These are phyloP conservation scores for Skeletonema menzelii DNA, from an alignment of 108 stramenopile genomes.

Conservation along the genomic window DNA sequence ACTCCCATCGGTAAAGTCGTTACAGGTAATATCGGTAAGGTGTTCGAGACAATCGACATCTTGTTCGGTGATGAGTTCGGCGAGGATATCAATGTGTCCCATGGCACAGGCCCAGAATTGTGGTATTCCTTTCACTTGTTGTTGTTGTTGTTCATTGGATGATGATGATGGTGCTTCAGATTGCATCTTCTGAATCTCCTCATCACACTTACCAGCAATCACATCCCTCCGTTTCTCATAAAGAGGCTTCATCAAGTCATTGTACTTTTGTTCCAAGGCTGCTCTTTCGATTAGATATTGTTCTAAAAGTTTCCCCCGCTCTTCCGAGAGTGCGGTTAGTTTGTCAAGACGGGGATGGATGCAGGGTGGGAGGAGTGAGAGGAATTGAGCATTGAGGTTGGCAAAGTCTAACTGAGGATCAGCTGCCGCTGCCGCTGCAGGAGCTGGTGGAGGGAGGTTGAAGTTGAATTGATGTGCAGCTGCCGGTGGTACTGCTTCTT, in stretches of 20 bases:
- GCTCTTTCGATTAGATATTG: constrained; percentile 80
- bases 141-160: constrained; percentile 19
- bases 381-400: constrained; percentile 16
- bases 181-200: constrained; percentile 38
- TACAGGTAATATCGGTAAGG: constrained; percentile 72
- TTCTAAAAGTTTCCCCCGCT: constrained; percentile 59
- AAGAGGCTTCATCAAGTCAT: constrained; percentile 52
- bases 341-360: constrained; percentile 62
- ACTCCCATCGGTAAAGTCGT: constrained; percentile 72
- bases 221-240: constrained; percentile 66
- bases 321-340: constrained; percentile 57
- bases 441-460: background rate
- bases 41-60: constrained; percentile 83
- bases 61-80: constrained; percentile 79
- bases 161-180: too few species aligned
- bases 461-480: background rate
- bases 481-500: background rate
- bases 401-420: background rate
- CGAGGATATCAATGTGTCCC: constrained; percentile 66
- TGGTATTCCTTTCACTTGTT: constrained; percentile 69
- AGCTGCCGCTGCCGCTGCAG: background rate
- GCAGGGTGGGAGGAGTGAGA: constrained; percentile 50
- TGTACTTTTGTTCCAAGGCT: constrained; percentile 78
- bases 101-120: constrained; percentile 90
- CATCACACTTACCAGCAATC: constrained; percentile 43